Conservation (phyloP, 2,329 filamentous ascomycete species). For the Paraconiothyrium brasiliense region DNA sequence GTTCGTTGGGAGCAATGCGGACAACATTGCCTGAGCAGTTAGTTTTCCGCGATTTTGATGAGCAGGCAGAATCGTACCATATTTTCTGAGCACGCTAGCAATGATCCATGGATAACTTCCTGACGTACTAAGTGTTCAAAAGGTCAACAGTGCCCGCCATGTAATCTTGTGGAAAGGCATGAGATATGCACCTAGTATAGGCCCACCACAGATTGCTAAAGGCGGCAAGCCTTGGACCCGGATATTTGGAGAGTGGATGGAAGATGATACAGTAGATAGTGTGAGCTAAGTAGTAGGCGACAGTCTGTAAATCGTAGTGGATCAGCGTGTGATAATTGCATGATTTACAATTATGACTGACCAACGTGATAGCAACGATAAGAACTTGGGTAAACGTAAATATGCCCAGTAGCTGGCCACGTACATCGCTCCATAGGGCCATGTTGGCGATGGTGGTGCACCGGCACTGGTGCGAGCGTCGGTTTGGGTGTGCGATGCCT, state of each 20-base stretch:
- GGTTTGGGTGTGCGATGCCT: too few species aligned
- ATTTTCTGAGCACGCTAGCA: slow-evolving; percentile 3
- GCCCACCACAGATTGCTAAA: slow-evolving; percentile 11
- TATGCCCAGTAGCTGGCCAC: background rate
- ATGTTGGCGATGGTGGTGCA: slow-evolving; percentile 9
- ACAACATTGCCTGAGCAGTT: slow-evolving; percentile 9
- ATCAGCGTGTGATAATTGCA: background rate
- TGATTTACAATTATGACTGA: slow-evolving; percentile 1
- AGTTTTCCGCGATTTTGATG: background rate
- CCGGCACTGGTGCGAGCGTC: background rate
- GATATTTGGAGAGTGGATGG: slow-evolving; percentile 19
- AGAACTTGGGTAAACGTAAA: background rate
- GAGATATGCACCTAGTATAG: slow-evolving; percentile 8
- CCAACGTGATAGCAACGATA: background rate
- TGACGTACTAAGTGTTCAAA: slow-evolving; percentile 9
- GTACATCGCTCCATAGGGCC: background rate
- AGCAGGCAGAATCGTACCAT: slow-evolving; percentile 2
- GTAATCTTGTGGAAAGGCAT: background rate
- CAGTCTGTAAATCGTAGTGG: background rate
- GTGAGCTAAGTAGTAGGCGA: slow-evolving; percentile 16
- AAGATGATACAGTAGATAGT: slow-evolving; percentile 15
- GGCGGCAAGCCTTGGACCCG: slow-evolving; percentile 14
- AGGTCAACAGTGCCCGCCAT: background rate
- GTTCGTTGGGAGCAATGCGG: slow-evolving; percentile 18
- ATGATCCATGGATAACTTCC: slow-evolving; percentile 11